A percentile compares a stretch with the other conserved stretches of the same genome.
Conservation (phyloP, 2,329 filamentous ascomycete species). For the Exophiala xenobiotica region DNA sequence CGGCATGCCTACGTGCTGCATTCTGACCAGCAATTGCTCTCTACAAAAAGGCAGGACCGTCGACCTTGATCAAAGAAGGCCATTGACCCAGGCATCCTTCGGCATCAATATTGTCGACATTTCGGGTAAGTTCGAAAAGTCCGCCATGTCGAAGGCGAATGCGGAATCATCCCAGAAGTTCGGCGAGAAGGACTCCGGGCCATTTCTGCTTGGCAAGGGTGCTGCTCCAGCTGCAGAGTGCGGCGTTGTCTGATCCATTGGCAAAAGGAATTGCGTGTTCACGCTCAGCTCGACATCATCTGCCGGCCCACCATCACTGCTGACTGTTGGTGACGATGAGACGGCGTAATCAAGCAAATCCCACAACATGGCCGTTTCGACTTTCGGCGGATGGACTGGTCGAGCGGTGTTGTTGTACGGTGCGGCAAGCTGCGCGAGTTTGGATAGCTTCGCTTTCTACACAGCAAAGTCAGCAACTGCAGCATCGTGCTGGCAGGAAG, state of each 20-base stretch:
- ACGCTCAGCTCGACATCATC: slow-evolving; percentile 25
- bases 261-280: slow-evolving; percentile 27
- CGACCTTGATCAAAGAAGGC: slow-evolving; percentile 20
- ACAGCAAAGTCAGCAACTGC: background rate
- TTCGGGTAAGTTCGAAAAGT: slow-evolving; percentile 20
- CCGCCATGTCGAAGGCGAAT: slow-evolving; percentile 23
- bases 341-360: slow-evolving; percentile 27
- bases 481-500: background rate
- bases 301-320: slow-evolving; percentile 10
- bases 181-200: background rate
- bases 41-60: too few species aligned
- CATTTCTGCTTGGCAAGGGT: background rate
- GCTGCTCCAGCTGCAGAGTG: background rate
- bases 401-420: slow-evolving; percentile 1
- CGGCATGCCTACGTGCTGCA: too few species aligned
- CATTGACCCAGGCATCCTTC: slow-evolving; percentile 15
- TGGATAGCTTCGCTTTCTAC: slow-evolving; percentile 15
- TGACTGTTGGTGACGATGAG: slow-evolving; percentile 17
- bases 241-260: slow-evolving; percentile 16
- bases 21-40: too few species aligned
- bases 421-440: slow-evolving; percentile 15
- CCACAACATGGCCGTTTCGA: slow-evolving; percentile 25
- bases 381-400: slow-evolving; percentile 15
- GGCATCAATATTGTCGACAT: slow-evolving; percentile 14
- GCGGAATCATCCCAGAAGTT: slow-evolving; percentile 19